Conservation (phyloP, 345 rosid species). For the Diplotaxis tenuifolia region DNA sequence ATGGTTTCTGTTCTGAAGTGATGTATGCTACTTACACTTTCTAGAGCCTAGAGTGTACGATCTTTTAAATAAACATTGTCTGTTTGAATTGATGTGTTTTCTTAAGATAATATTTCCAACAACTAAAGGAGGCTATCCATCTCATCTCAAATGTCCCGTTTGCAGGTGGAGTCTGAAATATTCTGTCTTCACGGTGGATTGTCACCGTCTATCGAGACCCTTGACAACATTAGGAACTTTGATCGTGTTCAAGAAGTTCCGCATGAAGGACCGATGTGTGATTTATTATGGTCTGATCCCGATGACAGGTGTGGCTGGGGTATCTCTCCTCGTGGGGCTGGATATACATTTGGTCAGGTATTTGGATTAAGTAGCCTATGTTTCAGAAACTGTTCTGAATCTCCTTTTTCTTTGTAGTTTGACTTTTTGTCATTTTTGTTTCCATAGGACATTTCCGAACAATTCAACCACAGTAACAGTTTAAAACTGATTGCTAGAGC, state of each 20-base stretch:
- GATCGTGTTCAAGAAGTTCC: conserved; percentile 99
- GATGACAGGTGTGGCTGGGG: conserved; percentile 99
- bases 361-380: neutral
- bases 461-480: too few species aligned
- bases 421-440: too few species aligned
- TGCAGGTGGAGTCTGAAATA: conserved; percentile 95
- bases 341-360: conserved; percentile 98
- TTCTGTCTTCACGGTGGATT: conserved; percentile 98
- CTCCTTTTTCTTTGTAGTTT: neutral
- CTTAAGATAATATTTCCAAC: conserved; percentile 8
- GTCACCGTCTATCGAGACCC: conserved; percentile 97
- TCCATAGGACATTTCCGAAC: too few species aligned
- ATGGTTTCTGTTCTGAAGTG: neutral
- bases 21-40: neutral
- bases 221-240: conserved; percentile 87
- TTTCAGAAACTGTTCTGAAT: conserved; percentile 12
- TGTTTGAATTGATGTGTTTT: neutral
- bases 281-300: conserved; percentile 97
- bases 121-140: neutral
- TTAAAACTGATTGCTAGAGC: too few species aligned
- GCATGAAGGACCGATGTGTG: conserved; percentile 99
- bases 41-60: neutral
- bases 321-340: conserved; percentile 98
- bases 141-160: conserved; percentile 8
- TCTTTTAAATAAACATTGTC: neutral